Base-by-base conservation (phyloP, 352 stramenopile genomes). In the Globisporangium canariense region DNA sequence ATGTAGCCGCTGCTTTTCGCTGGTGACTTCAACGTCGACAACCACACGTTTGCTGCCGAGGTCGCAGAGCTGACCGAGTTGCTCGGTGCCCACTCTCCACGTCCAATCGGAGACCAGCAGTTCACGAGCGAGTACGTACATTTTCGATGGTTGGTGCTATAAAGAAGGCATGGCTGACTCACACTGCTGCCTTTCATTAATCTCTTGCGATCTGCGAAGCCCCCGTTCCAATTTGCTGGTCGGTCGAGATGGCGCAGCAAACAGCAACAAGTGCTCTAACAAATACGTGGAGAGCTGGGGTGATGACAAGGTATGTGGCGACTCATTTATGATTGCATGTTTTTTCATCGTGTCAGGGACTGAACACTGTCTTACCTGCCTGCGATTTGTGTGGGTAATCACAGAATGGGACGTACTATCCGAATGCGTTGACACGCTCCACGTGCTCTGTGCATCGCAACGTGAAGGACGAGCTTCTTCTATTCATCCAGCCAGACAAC, bases 11-110 rank as follows among this genome's bases (percentile, higher is more conserved):
- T 94, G 55, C 71, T 94, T 25, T 89, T 94, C 67, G 86, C 83
- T 1, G 86, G 83, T 0, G 86, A 94, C 30, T 94, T 94, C 50
- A 94, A 94, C 53, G 83, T 93, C 18, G 86, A 94, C 68, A 93
- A 92, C 60, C 74, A 89, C 53, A 89, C 86, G 34, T 94, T 84
- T 60, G 62, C 69, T 3, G 67, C 77, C 14, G 86, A 94, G 76
- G 86, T 94, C 34, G 69, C 77, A 4, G 61, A 91, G 51, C 28
- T 94, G 16, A 73, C 91, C 1, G 58, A 76, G 9, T 32, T 94
- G 40, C 73, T 94, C 6, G 68, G 74, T 9, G 82, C 83, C 0
- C 69, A 78, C 14, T 69, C 73, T 18, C 83, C 83, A 5, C 59
- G 50, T 18, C 79, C 72, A 46, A 69, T 88, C 6, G 86, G 86